phyloP scores from a whole-genome alignment of 176 grass and related monocot genomes.

The Oryza nivara region DNA sequence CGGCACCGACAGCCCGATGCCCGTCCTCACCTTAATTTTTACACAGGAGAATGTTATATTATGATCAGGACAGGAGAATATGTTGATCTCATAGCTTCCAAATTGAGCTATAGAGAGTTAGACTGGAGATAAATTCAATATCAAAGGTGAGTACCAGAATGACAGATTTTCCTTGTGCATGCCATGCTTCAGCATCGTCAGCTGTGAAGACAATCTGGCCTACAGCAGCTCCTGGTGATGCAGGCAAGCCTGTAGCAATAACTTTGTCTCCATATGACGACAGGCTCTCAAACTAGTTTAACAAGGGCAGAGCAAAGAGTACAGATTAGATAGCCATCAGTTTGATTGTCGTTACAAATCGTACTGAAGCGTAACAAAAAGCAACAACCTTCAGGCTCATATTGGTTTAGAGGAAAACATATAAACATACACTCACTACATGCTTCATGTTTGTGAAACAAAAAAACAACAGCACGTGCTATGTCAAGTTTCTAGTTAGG shows the following conservation, averaged over 20 bases:
- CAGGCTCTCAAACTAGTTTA: conserved; percentile 78
- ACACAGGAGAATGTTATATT: conserved; percentile 1
- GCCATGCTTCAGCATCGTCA: conserved; percentile 92
- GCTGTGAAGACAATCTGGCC: conserved; percentile 95
- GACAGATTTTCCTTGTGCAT: conserved; percentile 87
- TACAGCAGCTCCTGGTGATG: conserved; percentile 91
- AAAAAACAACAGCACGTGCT: not conserved
- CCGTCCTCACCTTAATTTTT: conserved; percentile 82
- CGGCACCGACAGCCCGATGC: conserved; percentile 96
- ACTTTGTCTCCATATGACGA: conserved; percentile 71
- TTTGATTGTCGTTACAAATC: not conserved
- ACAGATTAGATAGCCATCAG: conserved; percentile 24
- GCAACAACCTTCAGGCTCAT: not conserved
- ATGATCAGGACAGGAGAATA: conserved; percentile 43
- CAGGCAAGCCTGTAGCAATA: conserved; percentile 86
- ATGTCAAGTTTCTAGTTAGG: not conserved
- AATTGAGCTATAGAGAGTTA: not conserved
- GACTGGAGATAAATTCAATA: conserved; percentile 14
- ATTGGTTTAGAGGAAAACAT: not conserved
- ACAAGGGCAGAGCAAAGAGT: conserved; percentile 11
- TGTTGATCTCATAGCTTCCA: not conserved
- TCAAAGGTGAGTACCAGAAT: conserved; percentile 68
- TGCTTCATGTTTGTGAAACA: not conserved
- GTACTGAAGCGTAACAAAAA: not conserved
- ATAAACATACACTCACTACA: not conserved